These are phyloP conservation scores for Microbotryum scabiosae DNA, from an alignment of 1,284 basidiomycete species.

Conservation along the genomic window DNA sequence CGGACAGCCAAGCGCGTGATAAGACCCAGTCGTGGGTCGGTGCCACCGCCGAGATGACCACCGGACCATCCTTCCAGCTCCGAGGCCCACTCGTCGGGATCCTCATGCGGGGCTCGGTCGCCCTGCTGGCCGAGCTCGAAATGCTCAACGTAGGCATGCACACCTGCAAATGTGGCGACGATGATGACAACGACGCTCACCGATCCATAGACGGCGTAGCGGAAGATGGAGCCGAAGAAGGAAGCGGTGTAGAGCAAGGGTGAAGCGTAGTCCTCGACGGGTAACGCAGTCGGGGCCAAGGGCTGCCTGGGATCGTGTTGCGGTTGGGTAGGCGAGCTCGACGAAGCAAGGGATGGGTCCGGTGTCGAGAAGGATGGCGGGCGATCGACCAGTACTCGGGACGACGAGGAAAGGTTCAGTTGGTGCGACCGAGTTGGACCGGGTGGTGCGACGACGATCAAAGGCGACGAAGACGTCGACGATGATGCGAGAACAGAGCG, in stretches of 20 bases:
- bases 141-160: constrained; percentile 35
- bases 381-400: background rate
- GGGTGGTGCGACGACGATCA: too few relatives aligned
- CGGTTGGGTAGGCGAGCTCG: background rate
- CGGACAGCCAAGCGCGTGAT: constrained; percentile 28
- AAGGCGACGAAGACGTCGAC: too few relatives aligned
- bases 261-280: constrained; percentile 29
- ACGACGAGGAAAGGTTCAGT: too few relatives aligned
- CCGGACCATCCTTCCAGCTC: constrained; percentile 33
- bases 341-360: background rate
- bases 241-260: constrained; percentile 26
- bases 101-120: background rate
- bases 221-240: constrained; percentile 26
- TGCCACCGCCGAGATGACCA: constrained; percentile 30
- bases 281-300: constrained; percentile 17
- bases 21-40: constrained; percentile 32
- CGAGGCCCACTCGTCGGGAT: constrained; percentile 25
- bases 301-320: constrained; percentile 1
- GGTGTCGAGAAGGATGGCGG: constrained; percentile 1
- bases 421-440: too few relatives aligned
- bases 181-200: constrained; percentile 25
- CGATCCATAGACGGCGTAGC: constrained; percentile 30
- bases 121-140: constrained; percentile 14
- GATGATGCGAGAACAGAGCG: too few relatives aligned
- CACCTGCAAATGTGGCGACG: constrained; percentile 14